phyloP scores from a whole-genome alignment of 331 rosid species.

The Prunus yedoensis region DNA sequence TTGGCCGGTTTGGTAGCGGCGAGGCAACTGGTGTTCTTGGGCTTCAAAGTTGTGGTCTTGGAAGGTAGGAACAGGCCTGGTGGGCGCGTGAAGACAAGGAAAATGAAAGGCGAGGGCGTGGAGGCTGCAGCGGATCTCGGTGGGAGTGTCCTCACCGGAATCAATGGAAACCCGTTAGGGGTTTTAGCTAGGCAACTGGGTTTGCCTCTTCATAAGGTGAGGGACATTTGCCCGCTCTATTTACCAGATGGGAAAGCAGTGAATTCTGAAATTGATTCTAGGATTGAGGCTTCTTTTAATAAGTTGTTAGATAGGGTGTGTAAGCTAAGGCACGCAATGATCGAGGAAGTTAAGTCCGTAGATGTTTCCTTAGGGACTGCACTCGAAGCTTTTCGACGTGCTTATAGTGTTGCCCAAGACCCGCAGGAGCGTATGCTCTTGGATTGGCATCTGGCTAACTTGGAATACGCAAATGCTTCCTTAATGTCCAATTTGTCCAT shows the following conservation, averaged over 20 bases:
- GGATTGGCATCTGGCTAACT: conserved; percentile 91
- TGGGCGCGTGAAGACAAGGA: conserved; percentile 85
- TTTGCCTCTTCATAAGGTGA: conserved; percentile 87
- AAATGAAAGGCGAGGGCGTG: conserved; percentile 51
- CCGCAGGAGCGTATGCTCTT: conserved; percentile 72
- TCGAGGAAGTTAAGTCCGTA: conserved; percentile 77
- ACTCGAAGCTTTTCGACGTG: conserved; percentile 71
- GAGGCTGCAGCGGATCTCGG: conserved; percentile 91
- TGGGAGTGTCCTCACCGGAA: conserved; percentile 92
- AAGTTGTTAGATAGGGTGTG: conserved; percentile 85
- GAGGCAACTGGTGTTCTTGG: conserved; percentile 76
- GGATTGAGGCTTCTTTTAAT: conserved; percentile 71
- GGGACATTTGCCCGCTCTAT: conserved; percentile 85
- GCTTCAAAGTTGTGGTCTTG: conserved; percentile 74
- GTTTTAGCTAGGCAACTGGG: conserved; percentile 91
- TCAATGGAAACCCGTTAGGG: conserved; percentile 86
- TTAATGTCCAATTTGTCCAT: conserved; percentile 79
- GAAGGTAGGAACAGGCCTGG: conserved; percentile 87
- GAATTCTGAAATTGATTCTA: conserved; percentile 68
- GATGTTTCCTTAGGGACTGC: conserved; percentile 82
- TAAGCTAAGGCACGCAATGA: conserved; percentile 82
- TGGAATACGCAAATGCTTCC: conserved; percentile 94
- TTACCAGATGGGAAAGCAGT: conserved; percentile 79
- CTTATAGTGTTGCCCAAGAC: conserved; percentile 64
- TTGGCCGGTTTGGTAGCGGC: conserved; percentile 83